Evolutionary conservation across 345 rosid genomes (phyloP), one percentile per base, ranked within the genome.

Genomic region (Lenwebbia sp.): DNA sequence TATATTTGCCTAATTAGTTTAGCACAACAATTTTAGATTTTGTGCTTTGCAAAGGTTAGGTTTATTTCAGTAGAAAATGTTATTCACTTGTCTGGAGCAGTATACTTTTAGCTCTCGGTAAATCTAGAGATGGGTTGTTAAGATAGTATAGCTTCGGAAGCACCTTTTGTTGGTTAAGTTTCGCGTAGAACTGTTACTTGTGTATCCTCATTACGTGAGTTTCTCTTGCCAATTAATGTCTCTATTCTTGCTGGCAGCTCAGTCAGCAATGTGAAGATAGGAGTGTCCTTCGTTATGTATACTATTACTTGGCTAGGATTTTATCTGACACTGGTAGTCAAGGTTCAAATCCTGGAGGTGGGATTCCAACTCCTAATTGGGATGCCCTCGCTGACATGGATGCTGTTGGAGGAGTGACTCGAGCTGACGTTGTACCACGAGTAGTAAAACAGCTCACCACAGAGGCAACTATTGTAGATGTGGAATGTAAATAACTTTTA

Each of bases 321-420:
- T 90, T 97, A 88, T 93, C 99, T 5, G 99, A 96, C 86, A 91
- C 94, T 83, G 98, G 98, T 86, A 86, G 94, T 25, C 94, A 95
- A 89, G 98, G 98, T 84, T 88, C 94, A 88, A 97, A 92, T 92
- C 92, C 98, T 51, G 99, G 99, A 74, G 99, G 99, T 88, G 99
- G 99, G 70, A 96, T 98, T 74, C 99, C 99, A 44, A 98, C 99
- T 83, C 99, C 99, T 60, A 98, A 98, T 87, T 98, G 99, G 99
- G 99, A 98, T 92, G 99, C 99, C 74, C 90, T 96, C 54, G 99
- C 99, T 88, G 99, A 96, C 89, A 95, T 98, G 85, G 99, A 96
- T 93, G 96, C 98, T 82, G 93, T 90, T 91, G 99, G 99, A 84
- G 99, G 99, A 87, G 99, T 98, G 78, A 98, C 99, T 5, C 92